Evolutionary conservation across 768 basidiomycete genomes (phyloP).

Genomic region (Pisolithus tinctorius): DNA sequence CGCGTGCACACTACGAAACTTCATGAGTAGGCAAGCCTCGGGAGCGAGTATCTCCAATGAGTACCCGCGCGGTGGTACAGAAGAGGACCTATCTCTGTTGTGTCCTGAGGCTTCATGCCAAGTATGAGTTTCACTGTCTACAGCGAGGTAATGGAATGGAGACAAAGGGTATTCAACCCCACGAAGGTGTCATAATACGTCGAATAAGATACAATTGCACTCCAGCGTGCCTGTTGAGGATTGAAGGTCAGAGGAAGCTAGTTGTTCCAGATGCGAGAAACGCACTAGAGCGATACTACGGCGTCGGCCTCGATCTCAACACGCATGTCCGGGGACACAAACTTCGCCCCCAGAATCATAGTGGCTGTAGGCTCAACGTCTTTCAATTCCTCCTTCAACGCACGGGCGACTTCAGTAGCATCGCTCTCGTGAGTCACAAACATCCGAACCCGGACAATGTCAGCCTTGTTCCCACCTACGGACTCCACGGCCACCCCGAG

Average conservation of each 20-base stretch:
- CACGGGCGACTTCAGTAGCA: conserved; percentile 25
- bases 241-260: neutral
- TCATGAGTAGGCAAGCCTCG: too few relatives aligned
- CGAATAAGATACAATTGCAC: too few relatives aligned
- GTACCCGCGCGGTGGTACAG: too few relatives aligned
- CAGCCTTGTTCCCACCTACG: conserved; percentile 36
- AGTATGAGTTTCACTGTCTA: too few relatives aligned
- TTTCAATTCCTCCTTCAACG: conserved; percentile 38
- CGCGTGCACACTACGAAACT: too few relatives aligned
- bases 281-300: conserved; percentile 10
- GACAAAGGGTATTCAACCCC: too few relatives aligned
- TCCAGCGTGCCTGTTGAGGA: neutral
- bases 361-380: conserved; percentile 42
- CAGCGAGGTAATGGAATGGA: too few relatives aligned
- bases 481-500: conserved; percentile 38
- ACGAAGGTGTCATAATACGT: too few relatives aligned
- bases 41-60: too few relatives aligned
- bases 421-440: conserved; percentile 40
- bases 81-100: too few relatives aligned
- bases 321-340: conserved; percentile 42
- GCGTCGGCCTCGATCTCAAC: conserved; percentile 55
- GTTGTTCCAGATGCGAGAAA: neutral
- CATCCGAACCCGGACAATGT: conserved; percentile 44
- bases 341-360: conserved; percentile 43
- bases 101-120: too few relatives aligned